Conservation (phyloP, 2,329 filamentous ascomycete species). For the Nannizziopsis arthrosporioides region DNA sequence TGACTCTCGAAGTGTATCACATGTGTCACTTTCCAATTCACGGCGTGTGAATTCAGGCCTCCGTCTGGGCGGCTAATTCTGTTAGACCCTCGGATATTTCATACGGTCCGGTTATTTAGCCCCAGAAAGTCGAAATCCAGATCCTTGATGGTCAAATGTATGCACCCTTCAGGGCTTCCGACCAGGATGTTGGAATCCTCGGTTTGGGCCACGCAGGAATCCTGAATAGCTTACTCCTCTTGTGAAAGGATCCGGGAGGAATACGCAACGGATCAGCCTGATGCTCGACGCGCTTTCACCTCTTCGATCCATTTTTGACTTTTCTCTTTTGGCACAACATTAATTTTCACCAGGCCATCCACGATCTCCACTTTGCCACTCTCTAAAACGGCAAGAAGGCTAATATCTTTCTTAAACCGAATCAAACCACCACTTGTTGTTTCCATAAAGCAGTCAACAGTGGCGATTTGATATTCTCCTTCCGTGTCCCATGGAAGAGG, state of each 20-base stretch:
- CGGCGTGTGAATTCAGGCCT: no score
- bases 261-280: neutral
- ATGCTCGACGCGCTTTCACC: slow-evolving; percentile 61
- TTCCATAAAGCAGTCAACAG: slow-evolving; percentile 83
- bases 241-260: neutral
- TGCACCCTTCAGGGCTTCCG: neutral
- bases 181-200: neutral
- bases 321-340: slow-evolving; percentile 62
- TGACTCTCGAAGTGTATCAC: no score
- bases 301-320: slow-evolving; percentile 68
- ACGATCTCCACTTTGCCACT: slow-evolving; percentile 68
- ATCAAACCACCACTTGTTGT: slow-evolving; percentile 67
- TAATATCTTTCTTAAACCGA: slow-evolving; percentile 78
- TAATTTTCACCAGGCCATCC: slow-evolving; percentile 72
- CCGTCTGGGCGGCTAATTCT: no score
- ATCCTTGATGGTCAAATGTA: neutral
- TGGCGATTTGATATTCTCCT: slow-evolving; percentile 51
- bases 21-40: no score
- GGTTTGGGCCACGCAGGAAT: neutral
- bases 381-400: slow-evolving; percentile 58
- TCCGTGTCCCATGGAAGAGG: slow-evolving; percentile 74
- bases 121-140: no score
- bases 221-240: no score
- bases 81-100: no score
- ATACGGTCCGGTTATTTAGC: no score